phyloP scores from a whole-genome alignment of 1,284 basidiomycete species.

The Ganoderma resinaceum region DNA sequence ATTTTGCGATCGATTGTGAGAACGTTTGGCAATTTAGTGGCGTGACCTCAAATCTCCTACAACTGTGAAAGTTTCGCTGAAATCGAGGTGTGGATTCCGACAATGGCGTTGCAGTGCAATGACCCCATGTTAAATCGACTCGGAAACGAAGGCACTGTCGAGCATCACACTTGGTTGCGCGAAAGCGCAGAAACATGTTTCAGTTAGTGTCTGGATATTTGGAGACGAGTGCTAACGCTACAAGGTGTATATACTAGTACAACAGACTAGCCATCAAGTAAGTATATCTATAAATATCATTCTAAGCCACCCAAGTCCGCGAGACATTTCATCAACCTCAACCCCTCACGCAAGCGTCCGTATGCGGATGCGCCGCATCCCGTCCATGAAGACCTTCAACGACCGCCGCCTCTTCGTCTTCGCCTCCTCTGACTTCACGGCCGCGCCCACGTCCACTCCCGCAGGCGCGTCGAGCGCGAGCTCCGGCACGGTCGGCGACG shows the following conservation, averaged over 20 bases:
- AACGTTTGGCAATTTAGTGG: too few species aligned
- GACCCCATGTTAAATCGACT: too few species aligned
- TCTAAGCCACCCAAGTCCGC: background rate
- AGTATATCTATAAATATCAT: background rate
- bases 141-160: too few species aligned
- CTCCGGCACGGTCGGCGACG: background rate
- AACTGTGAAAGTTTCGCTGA: too few species aligned
- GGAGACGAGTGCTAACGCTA: background rate
- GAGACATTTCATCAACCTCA: too few species aligned
- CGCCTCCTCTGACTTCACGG: background rate
- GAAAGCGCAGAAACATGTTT: background rate
- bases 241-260: background rate
- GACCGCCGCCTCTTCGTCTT: background rate
- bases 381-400: background rate
- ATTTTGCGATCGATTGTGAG: too few species aligned
- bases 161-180: too few species aligned
- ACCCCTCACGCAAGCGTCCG: background rate
- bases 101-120: too few species aligned
- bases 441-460: background rate
- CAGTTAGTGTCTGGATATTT: background rate
- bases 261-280: background rate
- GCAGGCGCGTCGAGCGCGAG: background rate
- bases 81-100: too few species aligned
- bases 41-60: too few species aligned
- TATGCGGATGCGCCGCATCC: slow-evolving; percentile 3